phyloP scores from a whole-genome alignment of 805 yeast species.

The Lipomyces lipofer region DNA sequence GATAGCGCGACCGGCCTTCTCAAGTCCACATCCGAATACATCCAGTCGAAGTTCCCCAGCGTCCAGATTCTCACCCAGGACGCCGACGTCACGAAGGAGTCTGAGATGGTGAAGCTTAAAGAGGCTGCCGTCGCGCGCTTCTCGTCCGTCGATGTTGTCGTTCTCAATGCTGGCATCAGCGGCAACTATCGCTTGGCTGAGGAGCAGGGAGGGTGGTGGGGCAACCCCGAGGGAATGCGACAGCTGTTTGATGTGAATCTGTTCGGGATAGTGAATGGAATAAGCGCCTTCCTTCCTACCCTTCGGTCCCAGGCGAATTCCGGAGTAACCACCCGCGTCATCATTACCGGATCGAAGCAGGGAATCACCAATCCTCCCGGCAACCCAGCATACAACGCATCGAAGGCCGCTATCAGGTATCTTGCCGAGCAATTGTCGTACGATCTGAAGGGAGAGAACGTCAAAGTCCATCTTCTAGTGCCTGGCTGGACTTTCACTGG shows the following conservation, averaged over 20 bases:
- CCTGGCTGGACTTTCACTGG: constrained; percentile 38
- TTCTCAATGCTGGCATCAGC: constrained; percentile 35
- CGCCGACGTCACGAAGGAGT: constrained; percentile 31
- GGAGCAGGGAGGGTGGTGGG: constrained; percentile 30
- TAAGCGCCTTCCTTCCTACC: constrained; percentile 33
- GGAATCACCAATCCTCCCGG: constrained; percentile 48
- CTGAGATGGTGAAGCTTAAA: constrained; percentile 31
- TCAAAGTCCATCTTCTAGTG: constrained; percentile 33
- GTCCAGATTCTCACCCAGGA: constrained; percentile 17
- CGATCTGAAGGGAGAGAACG: constrained; percentile 29
- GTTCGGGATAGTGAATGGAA: constrained; percentile 36
- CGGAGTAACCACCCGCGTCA: constrained; percentile 18
- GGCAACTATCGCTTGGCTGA: constrained; percentile 25
- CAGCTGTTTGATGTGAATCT: constrained; percentile 33
- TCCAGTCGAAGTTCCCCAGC: constrained; percentile 23
- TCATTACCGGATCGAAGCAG: constrained; percentile 37
- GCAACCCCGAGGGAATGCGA: constrained; percentile 30
- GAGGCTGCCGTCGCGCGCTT: constrained; percentile 30
- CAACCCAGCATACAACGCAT: constrained; percentile 58
- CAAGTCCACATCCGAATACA: constrained; percentile 17
- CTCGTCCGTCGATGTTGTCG: constrained; percentile 32
- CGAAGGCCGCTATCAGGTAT: constrained; percentile 55
- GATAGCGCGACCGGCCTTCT: constrained; percentile 26
- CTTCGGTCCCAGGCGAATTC: constrained; percentile 25
- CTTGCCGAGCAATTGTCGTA: constrained; percentile 41